phyloP scores from a whole-genome alignment of 495 filamentous ascomycete species.

The Collariella sp. region DNA sequence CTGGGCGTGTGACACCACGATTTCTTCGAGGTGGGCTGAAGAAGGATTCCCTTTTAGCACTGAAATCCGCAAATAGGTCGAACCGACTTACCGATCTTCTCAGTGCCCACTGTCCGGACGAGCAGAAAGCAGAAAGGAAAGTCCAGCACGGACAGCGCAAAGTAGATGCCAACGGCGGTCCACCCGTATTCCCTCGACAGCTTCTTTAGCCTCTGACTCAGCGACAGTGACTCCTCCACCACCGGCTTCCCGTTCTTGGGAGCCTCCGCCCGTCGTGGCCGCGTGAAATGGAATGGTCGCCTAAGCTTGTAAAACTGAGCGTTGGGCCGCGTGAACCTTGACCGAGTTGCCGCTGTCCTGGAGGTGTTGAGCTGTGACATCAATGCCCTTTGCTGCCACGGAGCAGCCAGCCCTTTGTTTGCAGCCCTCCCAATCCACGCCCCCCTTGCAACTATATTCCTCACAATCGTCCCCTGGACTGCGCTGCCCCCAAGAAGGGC shows the following conservation, averaged over 20 bases:
- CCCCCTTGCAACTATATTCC: neutral
- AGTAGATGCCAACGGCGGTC: slow-evolving; percentile 86
- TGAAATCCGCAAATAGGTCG: too few species aligned
- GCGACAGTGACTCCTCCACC: slow-evolving; percentile 38
- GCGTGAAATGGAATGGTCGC: slow-evolving; percentile 23
- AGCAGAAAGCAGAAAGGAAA: slow-evolving; percentile 92
- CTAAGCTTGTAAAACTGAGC: slow-evolving; percentile 6
- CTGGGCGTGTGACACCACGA: slow-evolving; percentile 38
- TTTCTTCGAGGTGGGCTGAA: slow-evolving; percentile 45
- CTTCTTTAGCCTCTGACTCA: slow-evolving; percentile 65
- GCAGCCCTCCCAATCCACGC: slow-evolving; percentile 6
- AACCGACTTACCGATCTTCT: slow-evolving; percentile 59
- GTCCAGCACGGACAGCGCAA: slow-evolving; percentile 72
- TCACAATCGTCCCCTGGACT: neutral
- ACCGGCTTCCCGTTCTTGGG: slow-evolving; percentile 2
- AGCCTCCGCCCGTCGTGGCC: slow-evolving; percentile 10
- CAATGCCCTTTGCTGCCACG: slow-evolving; percentile 10
- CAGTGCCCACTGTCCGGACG: slow-evolving; percentile 72
- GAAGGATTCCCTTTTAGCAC: too few species aligned
- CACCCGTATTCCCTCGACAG: slow-evolving; percentile 93
- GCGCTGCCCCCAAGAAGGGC: slow-evolving; percentile 11
- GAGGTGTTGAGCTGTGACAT: slow-evolving; percentile 16
- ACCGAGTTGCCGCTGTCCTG: neutral
- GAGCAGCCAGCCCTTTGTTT: neutral
- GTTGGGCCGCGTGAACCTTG: slow-evolving; percentile 1